Evolutionary conservation across 2,329 filamentous ascomycete genomes (phyloP), one percentile per base, ranked within the genome.

Genomic region (Fusarium albidum): DNA sequence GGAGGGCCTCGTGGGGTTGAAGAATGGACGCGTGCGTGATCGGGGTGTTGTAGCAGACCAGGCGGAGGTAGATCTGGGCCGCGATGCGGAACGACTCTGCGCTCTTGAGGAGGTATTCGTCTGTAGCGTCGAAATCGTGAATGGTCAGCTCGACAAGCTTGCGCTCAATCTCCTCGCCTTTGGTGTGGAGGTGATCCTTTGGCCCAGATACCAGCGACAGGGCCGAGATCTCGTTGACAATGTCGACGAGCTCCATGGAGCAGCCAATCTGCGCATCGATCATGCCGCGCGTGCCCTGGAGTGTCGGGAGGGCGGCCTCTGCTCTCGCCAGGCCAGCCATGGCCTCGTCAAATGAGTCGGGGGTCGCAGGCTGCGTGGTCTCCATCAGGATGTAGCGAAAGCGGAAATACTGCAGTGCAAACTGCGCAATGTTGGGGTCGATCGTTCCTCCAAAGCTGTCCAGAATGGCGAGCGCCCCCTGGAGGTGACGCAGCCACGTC

Each of bases 211-310:
- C 34, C 6, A 56, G 34, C 5, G 63, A 54, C 7, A 61, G 21
- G 5, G 63, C 51, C 10, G 60, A 66, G 32, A 65, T 59, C 15
- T 63, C 52, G 4, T 65, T 66, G 18, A 66, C 61, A 1, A 64
- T 59, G 33, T 66, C 61, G 18, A 66, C 63, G 13, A 66, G 40
- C 29, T 65, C 63, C 63, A 66, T 66, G 0, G 63, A 66, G 28
- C 63, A 66, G 2, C 63, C 63, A 8, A 66, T 61, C 2, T 64
- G 63, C 12, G 64, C 63, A 17, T 66, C 63, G n/a, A 66, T 41
- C 3, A 59, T 27, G 11, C 53, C 49, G 2, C 46, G 46, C n/a
- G 43, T 31, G 17, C 33, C 49, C 6, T 61, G 54, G 5, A 55
- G 27, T 6, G 15, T 25, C 9, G 46, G 39, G 3, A 64, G 38